Base-by-base conservation (phyloP, 2,329 filamentous ascomycete genomes). In the Pseudocercospora macadamiae region DNA sequence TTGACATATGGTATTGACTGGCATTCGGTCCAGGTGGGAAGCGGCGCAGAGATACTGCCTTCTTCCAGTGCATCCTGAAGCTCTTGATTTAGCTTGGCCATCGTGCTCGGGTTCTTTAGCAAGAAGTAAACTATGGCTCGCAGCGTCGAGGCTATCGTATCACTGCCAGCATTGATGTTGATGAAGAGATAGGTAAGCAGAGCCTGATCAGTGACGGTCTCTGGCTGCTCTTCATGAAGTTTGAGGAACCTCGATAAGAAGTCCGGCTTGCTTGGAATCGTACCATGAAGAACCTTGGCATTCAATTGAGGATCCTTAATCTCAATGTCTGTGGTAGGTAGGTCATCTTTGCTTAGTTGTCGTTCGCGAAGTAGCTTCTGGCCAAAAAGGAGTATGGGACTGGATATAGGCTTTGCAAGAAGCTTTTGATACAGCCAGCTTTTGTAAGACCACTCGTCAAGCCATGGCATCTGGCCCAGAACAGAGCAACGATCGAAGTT, bases 381-480 rank as follows among this genome's bases (percentile, higher is more conserved):
- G 5, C 67, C 66, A 34, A 69, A 69, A 8, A 52, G 60, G 18
- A 69, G 52, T 53, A 69, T 63, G 1, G 67, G 67, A 21, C 59
- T 64, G 2, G 60, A 47, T 3, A 63, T 59, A 1, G 65, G 54
- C 23, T 63, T 65, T 3, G 64, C 66, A 52, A 69, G 64, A 37
- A 66, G 53, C 9, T 54, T 49, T 30, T 64, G 61, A 21, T 65
- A 66, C 10, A 69, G 37, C 1, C 60, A 56, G 19, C 65, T 69
- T 55, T 70, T 69, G 55, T 66, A 65, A 2, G 65, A 65, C 32
- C 59, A 63, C 7, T 55, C 45, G 42, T 71, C 67, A 19, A 70
- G 48, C 68, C 68, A 70, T 18, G 68, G 68, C 64, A 71, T 70
- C 49, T 70, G 66, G 6, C 67, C 68, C 10, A 71, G 54, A 2